A percentile compares a stretch with the other conserved stretches of the same genome.
Conservation (phyloP, 1,284 basidiomycete species). For the Microstroma glucosiphilum region DNA sequence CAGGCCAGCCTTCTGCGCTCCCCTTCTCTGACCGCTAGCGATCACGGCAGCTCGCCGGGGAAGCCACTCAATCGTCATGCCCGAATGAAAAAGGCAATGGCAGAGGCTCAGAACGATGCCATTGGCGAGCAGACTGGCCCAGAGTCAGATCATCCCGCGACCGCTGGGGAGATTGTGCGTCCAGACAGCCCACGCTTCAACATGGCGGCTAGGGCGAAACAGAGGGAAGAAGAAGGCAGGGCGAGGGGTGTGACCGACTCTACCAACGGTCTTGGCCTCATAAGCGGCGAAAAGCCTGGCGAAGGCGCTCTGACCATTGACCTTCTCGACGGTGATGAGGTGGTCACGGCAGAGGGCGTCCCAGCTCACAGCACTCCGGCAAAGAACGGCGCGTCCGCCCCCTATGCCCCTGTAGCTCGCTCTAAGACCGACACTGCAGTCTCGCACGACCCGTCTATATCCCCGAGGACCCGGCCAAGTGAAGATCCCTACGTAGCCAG, state of each 20-base stretch:
- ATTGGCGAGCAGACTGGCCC: not conserved
- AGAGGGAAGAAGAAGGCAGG: not conserved
- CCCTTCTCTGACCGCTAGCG: not conserved
- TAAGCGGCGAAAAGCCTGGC: slow-evolving; percentile 20
- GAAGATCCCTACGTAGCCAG: not conserved
- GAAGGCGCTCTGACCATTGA: slow-evolving; percentile 38
- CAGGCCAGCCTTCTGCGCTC: slow-evolving; percentile 1
- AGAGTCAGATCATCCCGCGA: not conserved
- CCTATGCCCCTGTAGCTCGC: not conserved
- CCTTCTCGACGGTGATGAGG: slow-evolving; percentile 11
- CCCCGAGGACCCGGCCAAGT: not conserved
- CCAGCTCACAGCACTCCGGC: not conserved
- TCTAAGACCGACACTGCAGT: not conserved
- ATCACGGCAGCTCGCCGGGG: not conserved
- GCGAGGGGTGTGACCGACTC: not conserved
- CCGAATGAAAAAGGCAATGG: slow-evolving; percentile 3
- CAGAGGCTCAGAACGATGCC: not conserved
- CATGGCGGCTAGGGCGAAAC: not conserved
- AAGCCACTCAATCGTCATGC: not conserved
- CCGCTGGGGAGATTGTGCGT: not conserved
- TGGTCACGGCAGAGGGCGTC: slow-evolving; percentile 15
- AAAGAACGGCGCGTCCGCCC: not conserved
- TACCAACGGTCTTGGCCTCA: not conserved
- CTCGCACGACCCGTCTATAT: not conserved
- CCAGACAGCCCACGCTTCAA: slow-evolving; percentile 4